These are phyloP conservation scores for Houttuynia cordata DNA, from an alignment of 164 flowering plant species.

Conservation along the genomic window DNA sequence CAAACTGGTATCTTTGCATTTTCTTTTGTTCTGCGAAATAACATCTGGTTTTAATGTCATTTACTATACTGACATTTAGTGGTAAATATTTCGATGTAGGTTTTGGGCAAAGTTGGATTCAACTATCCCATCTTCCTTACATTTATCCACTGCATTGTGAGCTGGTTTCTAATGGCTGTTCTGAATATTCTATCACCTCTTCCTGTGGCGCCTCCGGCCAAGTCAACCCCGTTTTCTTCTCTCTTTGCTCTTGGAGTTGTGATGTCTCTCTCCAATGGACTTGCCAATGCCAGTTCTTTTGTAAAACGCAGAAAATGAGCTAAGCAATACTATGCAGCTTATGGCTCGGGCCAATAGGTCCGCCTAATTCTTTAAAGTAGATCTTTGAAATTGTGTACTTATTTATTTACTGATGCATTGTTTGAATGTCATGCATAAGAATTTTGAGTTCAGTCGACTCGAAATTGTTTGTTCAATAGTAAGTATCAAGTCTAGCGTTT, in stretches of 20 bases:
- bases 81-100: conserved; percentile 30
- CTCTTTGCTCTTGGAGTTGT: conserved; percentile 71
- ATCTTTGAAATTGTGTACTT: neutral
- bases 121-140: conserved; percentile 80
- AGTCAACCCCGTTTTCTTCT: conserved; percentile 50
- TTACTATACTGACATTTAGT: neutral
- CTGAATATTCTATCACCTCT: conserved; percentile 55
- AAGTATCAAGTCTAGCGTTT: neutral
- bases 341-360: neutral
- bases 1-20: conserved; percentile 56
- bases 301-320: neutral
- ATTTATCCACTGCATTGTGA: conserved; percentile 69
- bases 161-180: conserved; percentile 82
- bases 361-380: neutral
- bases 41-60: neutral
- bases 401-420: neutral
- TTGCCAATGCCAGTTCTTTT: conserved; percentile 73
- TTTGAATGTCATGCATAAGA: neutral
- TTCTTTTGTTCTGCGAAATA: neutral
- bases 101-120: conserved; percentile 73
- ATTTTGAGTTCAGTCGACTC: neutral
- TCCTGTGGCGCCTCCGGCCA: conserved; percentile 67
- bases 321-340: neutral
- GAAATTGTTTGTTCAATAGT: neutral
- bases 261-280: conserved; percentile 90